Conservation (phyloP, 768 basidiomycete species). For the Termitomyces bulborhizus region DNA sequence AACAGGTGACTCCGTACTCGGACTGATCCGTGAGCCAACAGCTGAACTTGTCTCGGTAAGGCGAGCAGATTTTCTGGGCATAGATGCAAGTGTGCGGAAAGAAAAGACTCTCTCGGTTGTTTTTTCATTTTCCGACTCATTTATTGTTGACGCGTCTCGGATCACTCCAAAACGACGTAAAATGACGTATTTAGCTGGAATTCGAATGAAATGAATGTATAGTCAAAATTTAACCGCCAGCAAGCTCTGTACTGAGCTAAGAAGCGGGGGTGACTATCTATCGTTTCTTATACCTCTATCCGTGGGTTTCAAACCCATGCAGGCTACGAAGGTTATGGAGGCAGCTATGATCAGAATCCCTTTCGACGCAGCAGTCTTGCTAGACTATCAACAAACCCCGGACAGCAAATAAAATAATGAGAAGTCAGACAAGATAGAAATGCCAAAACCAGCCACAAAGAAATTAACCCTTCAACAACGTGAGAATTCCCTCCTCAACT, state of each 20-base stretch:
- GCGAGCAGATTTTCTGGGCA: neutral
- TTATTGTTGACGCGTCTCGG: neutral
- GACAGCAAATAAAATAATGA: slow-evolving; percentile 3
- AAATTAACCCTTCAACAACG: slow-evolving; percentile 14
- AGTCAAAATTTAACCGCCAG: too few species aligned
- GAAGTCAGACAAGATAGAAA: neutral
- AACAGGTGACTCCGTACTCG: neutral
- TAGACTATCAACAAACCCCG: too few species aligned
- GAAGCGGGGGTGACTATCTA: neutral
- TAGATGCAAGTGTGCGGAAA: neutral
- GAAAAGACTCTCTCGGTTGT: too few species aligned
- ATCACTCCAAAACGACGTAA: too few species aligned
- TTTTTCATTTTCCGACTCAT: neutral
- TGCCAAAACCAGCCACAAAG: neutral
- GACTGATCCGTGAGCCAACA: too few species aligned
- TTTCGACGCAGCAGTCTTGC: neutral
- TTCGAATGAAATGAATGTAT: too few species aligned
- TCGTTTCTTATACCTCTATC: too few species aligned
- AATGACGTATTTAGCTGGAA: too few species aligned
- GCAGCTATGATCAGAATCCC: too few species aligned
- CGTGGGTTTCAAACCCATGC: too few species aligned
- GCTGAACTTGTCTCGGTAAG: neutral
- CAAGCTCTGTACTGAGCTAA: too few species aligned
- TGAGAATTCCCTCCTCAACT: slow-evolving; percentile 40
- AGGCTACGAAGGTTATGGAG: too few species aligned